Conservation (phyloP, 2,329 filamentous ascomycete species). For the Colletotrichum euphorbiae region DNA sequence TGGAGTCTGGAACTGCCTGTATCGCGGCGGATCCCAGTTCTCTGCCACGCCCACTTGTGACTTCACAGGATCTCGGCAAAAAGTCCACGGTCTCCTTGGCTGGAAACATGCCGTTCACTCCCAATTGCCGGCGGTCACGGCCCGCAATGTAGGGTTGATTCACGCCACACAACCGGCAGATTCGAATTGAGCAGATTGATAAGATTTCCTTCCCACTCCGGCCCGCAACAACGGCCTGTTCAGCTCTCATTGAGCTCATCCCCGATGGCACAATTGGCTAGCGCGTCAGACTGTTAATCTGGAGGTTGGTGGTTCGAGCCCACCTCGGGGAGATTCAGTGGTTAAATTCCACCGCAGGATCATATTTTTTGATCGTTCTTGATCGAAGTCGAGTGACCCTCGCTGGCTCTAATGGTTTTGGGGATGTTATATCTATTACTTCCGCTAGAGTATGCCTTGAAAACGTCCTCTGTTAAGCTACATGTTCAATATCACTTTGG, state of each 20-base stretch:
- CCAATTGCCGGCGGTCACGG: neutral
- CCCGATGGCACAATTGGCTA: constrained; percentile 41
- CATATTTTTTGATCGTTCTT: neutral
- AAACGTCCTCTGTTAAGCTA: too few species aligned
- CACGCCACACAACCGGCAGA: constrained; percentile 3
- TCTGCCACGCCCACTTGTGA: neutral
- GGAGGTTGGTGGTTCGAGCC: constrained; percentile 41
- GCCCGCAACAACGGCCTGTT: constrained; percentile 4
- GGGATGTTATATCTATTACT: too few species aligned
- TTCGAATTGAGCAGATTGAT: neutral
- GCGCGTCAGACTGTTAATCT: constrained; percentile 41
- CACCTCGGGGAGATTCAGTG: constrained; percentile 36
- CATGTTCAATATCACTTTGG: too few species aligned
- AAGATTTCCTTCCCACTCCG: rapidly evolving
- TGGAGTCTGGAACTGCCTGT: too few species aligned
- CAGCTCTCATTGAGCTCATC: constrained; percentile 30
- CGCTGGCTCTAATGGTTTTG: too few species aligned
- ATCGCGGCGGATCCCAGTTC: neutral
- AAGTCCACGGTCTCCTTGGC: constrained; percentile 4
- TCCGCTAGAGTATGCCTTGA: too few species aligned
- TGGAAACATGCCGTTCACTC: neutral
- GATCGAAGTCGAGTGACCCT: too few species aligned
- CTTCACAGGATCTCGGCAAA: neutral
- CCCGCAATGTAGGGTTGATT: neutral
- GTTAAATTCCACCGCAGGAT: constrained; percentile 11